Percentiles rank a stretch among this genome's conserved stretches.
phyloP scores from a whole-genome alignment of 2,329 filamentous ascomycete species.

The Cladosporium phlei region DNA sequence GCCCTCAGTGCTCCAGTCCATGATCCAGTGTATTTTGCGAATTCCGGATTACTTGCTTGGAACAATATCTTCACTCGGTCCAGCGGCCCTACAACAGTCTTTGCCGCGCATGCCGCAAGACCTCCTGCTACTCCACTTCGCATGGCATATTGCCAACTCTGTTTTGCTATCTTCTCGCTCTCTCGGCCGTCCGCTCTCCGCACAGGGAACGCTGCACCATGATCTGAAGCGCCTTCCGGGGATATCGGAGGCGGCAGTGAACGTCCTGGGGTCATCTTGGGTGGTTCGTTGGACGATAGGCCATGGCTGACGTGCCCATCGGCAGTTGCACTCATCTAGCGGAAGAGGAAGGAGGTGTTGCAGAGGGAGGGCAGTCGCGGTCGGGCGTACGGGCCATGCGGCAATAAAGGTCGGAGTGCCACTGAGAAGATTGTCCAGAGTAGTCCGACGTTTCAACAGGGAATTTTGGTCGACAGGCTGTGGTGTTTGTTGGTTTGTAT shows the following conservation, averaged over 20 bases:
- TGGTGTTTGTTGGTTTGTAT: too few relatives aligned
- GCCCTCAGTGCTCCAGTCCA: constrained; percentile 81
- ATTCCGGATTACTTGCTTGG: constrained; percentile 89
- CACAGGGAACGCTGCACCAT: constrained; percentile 16
- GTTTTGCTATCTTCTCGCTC: constrained; percentile 58
- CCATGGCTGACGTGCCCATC: constrained; percentile 26
- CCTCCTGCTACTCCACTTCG: constrained; percentile 83
- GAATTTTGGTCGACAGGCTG: too few relatives aligned
- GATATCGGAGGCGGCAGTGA: constrained; percentile 8
- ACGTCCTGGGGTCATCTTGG: constrained; percentile 31
- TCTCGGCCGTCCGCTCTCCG: constrained; percentile 23
- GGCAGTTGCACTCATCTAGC: constrained; percentile 26
- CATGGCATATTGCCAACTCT: constrained; percentile 77
- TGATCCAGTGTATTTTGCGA: constrained; percentile 84
- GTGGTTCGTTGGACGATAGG: constrained; percentile 30
- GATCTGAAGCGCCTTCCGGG: constrained; percentile 13
- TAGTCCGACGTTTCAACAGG: too few relatives aligned
- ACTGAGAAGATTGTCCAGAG: too few relatives aligned
- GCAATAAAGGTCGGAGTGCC: constrained; percentile 1
- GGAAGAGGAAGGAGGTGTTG: neutral
- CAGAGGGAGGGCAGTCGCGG: neutral
- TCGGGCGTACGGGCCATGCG: constrained; percentile 7
- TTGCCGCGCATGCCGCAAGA: constrained; percentile 85
- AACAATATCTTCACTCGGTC: constrained; percentile 99
- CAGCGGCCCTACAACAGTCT: constrained; percentile 90